Evolutionary conservation across 2,329 filamentous ascomycete genomes (phyloP).

Genomic region (Fusarium sacchari): DNA sequence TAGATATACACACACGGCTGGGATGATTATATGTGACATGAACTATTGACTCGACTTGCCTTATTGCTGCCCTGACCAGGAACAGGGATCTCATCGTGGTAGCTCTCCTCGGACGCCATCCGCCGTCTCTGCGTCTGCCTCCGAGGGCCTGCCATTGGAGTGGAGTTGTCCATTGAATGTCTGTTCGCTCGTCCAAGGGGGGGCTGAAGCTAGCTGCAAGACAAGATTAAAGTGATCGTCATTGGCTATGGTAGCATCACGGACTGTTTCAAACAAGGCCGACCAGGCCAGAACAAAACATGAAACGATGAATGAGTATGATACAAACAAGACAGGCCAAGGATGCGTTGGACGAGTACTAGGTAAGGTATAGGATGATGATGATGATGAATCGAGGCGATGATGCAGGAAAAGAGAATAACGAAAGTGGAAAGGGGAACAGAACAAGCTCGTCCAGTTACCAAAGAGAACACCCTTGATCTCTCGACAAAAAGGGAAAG

Average conservation of each 20-base stretch:
- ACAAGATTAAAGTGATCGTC: constrained; percentile 12
- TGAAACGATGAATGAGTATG: constrained; percentile 7
- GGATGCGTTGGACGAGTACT: background rate
- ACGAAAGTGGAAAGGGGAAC: constrained; percentile 15
- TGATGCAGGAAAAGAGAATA: background rate
- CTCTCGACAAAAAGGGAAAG: constrained; percentile 12
- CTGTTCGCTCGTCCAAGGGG: constrained; percentile 15
- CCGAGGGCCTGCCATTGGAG: constrained; percentile 25
- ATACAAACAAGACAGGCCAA: background rate
- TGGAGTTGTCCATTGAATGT: constrained; percentile 30
- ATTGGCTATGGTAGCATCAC: constrained; percentile 34
- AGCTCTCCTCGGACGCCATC: constrained; percentile 21
- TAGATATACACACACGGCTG: constrained; percentile 13
- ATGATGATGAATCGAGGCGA: background rate
- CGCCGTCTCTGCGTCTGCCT: constrained; percentile 29
- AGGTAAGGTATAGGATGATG: too few relatives aligned
- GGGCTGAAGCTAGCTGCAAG: background rate
- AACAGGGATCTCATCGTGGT: constrained; percentile 36
- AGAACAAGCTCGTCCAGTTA: background rate
- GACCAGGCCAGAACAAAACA: constrained; percentile 6
- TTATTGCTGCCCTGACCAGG: constrained; percentile 1
- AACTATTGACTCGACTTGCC: constrained; percentile 5
- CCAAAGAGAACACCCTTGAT: constrained; percentile 1
- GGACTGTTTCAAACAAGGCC: constrained; percentile 32
- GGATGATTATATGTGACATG: constrained; percentile 32